These are phyloP conservation scores for Coniochaeta sp. DNA, from an alignment of 2,329 filamentous ascomycete genomes.

Conservation along the genomic window DNA sequence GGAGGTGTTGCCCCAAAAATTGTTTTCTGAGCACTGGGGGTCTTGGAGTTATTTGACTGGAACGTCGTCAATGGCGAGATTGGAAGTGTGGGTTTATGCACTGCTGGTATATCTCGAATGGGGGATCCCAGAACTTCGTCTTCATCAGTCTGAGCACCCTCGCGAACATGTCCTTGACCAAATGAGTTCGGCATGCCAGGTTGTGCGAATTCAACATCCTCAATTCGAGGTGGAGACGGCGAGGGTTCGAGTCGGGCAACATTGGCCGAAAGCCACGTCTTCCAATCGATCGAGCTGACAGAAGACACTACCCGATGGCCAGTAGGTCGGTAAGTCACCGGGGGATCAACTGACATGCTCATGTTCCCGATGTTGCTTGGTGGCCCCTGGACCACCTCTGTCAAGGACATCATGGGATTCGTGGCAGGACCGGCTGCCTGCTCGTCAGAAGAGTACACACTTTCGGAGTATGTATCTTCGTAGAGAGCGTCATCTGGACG, in stretches of 20 bases:
- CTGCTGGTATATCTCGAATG: not conserved
- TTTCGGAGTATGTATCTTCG: not conserved
- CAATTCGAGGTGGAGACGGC: conserved; percentile 11
- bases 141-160: conserved; percentile 26
- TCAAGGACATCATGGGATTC: not conserved
- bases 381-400: not conserved
- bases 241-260: conserved; percentile 25
- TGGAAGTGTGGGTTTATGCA: conserved; percentile 11
- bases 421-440: not conserved
- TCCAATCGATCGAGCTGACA: conserved; percentile 39
- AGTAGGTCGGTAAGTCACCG: conserved; percentile 18
- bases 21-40: not conserved
- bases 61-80: conserved; percentile 11
- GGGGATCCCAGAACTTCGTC: conserved; percentile 15
- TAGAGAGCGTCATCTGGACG: not conserved
- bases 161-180: conserved; percentile 24
- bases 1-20: conserved; percentile 10
- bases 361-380: conserved; percentile 6
- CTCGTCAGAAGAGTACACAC: conserved; percentile 2
- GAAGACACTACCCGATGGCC: conserved; percentile 30
- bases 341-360: conserved; percentile 14
- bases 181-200: conserved; percentile 15
- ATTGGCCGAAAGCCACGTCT: conserved; percentile 29
- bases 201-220: conserved; percentile 15
- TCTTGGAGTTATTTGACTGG: conserved; percentile 16